Base-by-base conservation (phyloP, 139 green algal species). In the Dunaliella primolecta region DNA sequence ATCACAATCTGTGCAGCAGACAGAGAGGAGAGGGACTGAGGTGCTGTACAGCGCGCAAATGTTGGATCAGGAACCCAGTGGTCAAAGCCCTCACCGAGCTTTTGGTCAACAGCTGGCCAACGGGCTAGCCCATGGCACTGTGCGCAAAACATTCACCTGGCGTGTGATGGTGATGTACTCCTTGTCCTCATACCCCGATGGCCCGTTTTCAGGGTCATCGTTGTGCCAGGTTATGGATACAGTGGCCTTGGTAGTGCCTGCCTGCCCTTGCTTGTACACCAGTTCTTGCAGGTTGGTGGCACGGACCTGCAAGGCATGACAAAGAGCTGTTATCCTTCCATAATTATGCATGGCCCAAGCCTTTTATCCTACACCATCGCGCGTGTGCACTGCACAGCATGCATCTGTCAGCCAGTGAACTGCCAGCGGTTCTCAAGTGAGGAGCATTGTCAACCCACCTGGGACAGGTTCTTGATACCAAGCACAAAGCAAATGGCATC, bases 401-500 rank as follows among this genome's bases (percentile, higher is more conserved):
- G n/a, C n/a, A n/a, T n/a, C n/a, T n/a, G n/a, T n/a, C n/a, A n/a
- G n/a, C n/a, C n/a, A n/a, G n/a, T n/a, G n/a, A n/a, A n/a, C n/a
- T n/a, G n/a, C n/a, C n/a, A n/a, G n/a, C n/a, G n/a, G n/a, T n/a
- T n/a, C n/a, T n/a, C n/a, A n/a, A n/a, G n/a, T n/a, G n/a, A n/a
- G n/a, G n/a, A n/a, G n/a, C n/a, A n/a, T n/a, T n/a, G n/a, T n/a
- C 24, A 27, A 70, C 85, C 21, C 64, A 96, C 96, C 90, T 98
- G 94, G 36, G 88, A 90, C 21, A 99, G 87, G 84, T 99, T 99
- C 30, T 94, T 97, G 85, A 99, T 98, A 35, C 97, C 97, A 76
- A 99, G 88, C 29, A 99, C 96, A 88, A 99, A 99, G 94, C 97
- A 99, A 57, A 99, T 98, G 78, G 96, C 95, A 91, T 99, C 97